These are phyloP conservation scores for Sclerotinia trifoliorum DNA, from an alignment of 2,329 filamentous ascomycete genomes.

Conservation along the genomic window DNA sequence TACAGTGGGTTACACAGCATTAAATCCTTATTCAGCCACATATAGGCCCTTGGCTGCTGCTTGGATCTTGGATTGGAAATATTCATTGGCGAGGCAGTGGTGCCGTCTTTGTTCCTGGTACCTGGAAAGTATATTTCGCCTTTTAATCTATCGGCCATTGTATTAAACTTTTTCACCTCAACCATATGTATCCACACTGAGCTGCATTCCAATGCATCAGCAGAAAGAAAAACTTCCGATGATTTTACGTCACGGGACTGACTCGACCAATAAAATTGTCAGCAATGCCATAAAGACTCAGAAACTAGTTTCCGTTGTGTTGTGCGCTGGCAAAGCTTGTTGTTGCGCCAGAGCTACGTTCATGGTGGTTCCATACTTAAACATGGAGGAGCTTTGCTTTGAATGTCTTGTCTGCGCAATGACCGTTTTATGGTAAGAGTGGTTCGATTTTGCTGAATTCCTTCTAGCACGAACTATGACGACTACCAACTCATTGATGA, in stretches of 20 bases:
- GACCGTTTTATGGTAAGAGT: background rate
- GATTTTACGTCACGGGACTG: slow-evolving; percentile 2
- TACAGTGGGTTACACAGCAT: slow-evolving; percentile 10
- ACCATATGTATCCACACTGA: background rate
- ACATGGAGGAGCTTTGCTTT: background rate
- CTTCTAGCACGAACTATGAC: background rate
- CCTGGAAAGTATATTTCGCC: slow-evolving; percentile 8
- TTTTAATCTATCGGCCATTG: background rate
- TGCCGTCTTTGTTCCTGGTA: slow-evolving; percentile 22
- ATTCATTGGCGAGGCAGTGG: background rate
- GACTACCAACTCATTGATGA: background rate
- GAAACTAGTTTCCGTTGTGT: background rate
- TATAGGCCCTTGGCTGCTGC: background rate
- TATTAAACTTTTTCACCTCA: background rate
- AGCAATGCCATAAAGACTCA: background rate
- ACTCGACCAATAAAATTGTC: background rate
- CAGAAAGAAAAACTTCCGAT: background rate
- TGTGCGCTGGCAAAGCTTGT: slow-evolving; percentile 10
- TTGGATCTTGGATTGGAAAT: background rate
- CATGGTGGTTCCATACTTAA: background rate
- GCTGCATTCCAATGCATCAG: background rate
- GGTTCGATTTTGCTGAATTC: background rate
- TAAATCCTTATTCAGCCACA: background rate
- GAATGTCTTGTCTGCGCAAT: background rate
- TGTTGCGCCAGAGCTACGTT: background rate